These are phyloP conservation scores for Phalaenopsis equestris DNA, from an alignment of 106 monocot species.

Conservation along the genomic window DNA sequence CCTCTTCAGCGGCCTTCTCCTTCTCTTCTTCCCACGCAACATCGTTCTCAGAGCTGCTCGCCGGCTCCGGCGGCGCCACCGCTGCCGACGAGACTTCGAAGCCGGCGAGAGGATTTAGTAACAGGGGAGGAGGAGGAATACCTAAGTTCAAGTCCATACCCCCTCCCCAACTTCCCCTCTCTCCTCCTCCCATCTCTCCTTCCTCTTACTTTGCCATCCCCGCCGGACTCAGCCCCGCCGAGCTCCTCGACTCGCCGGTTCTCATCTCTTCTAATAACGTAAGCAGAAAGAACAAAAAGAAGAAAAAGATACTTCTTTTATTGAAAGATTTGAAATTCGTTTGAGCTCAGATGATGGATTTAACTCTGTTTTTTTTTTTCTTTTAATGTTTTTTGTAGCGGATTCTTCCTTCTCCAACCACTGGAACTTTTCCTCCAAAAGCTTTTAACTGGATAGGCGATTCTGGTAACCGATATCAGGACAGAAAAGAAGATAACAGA, in stretches of 20 bases:
- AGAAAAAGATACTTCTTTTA: neutral
- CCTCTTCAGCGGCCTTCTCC: slow-evolving; percentile 17
- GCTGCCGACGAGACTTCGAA: neutral
- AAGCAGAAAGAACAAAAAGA: neutral
- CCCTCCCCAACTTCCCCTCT: slow-evolving; percentile 1
- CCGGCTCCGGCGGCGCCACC: slow-evolving; percentile 14
- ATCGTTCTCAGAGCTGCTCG: slow-evolving; percentile 52
- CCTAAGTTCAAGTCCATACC: slow-evolving; percentile 14
- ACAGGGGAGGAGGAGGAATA: slow-evolving; percentile 16
- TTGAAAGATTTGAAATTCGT: no score
- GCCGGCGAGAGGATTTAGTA: neutral
- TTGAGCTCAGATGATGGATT: neutral
- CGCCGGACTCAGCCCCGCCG: slow-evolving; percentile 63
- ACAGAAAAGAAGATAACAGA: slow-evolving; percentile 20
- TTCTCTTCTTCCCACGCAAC: slow-evolving; percentile 29
- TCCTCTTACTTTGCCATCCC: slow-evolving; percentile 53
- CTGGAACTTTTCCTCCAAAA: slow-evolving; percentile 16
- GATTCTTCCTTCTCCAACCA: slow-evolving; percentile 31
- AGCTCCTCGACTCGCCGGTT: slow-evolving; percentile 79
- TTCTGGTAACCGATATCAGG: slow-evolving; percentile 13
- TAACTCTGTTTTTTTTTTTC: neutral
- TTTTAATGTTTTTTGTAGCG: neutral
- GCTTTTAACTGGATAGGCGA: slow-evolving; percentile 17
- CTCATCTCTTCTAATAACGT: slow-evolving; percentile 28
- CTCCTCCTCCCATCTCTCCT: slow-evolving; percentile 2